Base-by-base conservation (phyloP, 805 yeast genomes). In the Kuraishia cidri region DNA sequence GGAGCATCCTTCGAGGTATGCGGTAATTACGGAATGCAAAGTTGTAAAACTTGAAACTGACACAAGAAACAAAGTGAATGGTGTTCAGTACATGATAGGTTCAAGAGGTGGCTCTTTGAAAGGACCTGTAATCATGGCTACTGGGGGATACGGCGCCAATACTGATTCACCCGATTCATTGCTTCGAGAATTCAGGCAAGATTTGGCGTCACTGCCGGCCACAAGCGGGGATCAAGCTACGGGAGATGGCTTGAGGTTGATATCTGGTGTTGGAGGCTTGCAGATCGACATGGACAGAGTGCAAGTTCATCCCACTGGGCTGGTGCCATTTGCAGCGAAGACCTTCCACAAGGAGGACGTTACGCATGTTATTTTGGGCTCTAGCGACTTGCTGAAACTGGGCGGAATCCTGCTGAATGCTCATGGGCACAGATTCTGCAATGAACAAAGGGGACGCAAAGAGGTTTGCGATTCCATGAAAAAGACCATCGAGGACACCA, bases 91-190 rank as follows among this genome's bases (percentile, higher is more conserved):
- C 41, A 54, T 60, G 37, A 48, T 62, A 37, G 40, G 49, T 24
- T 48, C 52, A 20, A 52, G 59, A 29, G 15, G 27, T 28, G 8
- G 22, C 24, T 29, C 54, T 26, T 19, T 65, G n/a, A 27, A 40
- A 2, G 82, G 80, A 1, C 79, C 80, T 1, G 81, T 76, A 4
- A 59, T 75, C 31, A 58, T 75, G 58, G 73, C 79, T 12, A 69
- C 79, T 3, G 83, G 83, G 21, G 83, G 83, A 11, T 75, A 70
- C 46, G 80, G 82, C 4, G 82, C 81, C 10, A 80, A 75, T 46
- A 71, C 69, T 43, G 62, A 64, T 30, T 52, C 56, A 1, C 40
- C 40, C 17, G 60, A 67, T 40, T 69, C 77, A 12, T 54, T 76
- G 31, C 53, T 75, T 38, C 56, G 63, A 33, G 70, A 72, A 53